Conservation (phyloP, 1,139 yeast species). For the Geotrichum australiense region DNA sequence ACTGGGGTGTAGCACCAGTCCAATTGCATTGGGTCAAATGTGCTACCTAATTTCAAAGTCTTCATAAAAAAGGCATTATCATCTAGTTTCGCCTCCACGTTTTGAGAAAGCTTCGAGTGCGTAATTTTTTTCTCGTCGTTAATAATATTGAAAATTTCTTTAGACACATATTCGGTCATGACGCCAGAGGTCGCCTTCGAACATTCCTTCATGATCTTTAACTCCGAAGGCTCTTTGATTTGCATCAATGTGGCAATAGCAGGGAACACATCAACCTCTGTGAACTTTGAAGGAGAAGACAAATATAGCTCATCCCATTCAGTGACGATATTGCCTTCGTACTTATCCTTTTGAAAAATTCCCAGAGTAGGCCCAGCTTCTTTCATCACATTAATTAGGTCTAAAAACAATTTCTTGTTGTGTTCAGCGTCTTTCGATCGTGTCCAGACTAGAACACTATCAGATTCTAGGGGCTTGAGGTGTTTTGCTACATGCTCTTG, state of each 20-base stretch:
- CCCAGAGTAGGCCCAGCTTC: conserved; percentile 50
- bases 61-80: conserved; percentile 59
- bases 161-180: conserved; percentile 70
- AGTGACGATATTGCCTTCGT: conserved; percentile 72
- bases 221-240: conserved; percentile 74
- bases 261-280: conserved; percentile 48
- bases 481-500: conserved; percentile 49
- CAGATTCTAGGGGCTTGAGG: conserved; percentile 47
- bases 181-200: conserved; percentile 71
- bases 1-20: conserved; percentile 97
- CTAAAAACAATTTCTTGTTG: conserved; percentile 57
- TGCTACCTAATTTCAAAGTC: conserved; percentile 50
- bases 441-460: conserved; percentile 59
- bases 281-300: conserved; percentile 31
- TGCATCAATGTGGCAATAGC: conserved; percentile 58
- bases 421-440: conserved; percentile 78
- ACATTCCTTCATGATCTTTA: conserved; percentile 58
- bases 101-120: conserved; percentile 67
- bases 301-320: conserved; percentile 48
- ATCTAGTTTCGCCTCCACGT: conserved; percentile 75
- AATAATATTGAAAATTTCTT: conserved; percentile 79
- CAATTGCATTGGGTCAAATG: conserved; percentile 66
- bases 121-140: conserved; percentile 79
- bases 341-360: conserved; percentile 60
- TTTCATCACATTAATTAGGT: conserved; percentile 48